Percentiles rank a stretch among this genome's conserved stretches.
These are phyloP conservation scores for Biscogniauxia marginata DNA, from an alignment of 2,329 filamentous ascomycete species.

Conservation along the genomic window DNA sequence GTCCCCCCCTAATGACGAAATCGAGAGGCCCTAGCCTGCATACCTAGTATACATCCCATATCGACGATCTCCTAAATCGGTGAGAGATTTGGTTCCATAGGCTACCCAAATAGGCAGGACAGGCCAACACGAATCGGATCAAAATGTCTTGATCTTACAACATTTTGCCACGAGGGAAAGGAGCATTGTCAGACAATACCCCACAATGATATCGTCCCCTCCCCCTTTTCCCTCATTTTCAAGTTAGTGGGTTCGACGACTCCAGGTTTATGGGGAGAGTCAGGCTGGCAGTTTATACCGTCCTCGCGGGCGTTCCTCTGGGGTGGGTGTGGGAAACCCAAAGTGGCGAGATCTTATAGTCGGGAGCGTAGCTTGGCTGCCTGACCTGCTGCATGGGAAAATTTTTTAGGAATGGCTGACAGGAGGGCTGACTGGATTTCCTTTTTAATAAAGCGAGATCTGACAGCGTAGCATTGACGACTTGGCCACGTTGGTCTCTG, in stretches of 20 bases:
- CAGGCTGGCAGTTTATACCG: no score
- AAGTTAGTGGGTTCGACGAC: background rate
- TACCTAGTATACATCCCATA: no score
- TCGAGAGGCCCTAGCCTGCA: no score
- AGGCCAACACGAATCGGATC: background rate
- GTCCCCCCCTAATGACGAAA: no score
- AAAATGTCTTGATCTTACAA: background rate
- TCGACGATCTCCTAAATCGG: no score
- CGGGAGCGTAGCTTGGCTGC: no score
- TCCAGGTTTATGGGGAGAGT: background rate
- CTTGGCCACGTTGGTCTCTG: background rate
- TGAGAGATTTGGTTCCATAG: no score
- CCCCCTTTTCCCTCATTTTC: background rate
- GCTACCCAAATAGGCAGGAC: no score
- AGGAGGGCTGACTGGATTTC: background rate
- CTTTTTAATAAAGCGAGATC: background rate
- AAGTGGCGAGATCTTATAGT: no score
- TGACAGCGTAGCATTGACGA: background rate
- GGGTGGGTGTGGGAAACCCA: no score
- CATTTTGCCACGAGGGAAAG: background rate
- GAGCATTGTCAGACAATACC: background rate
- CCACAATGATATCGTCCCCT: background rate
- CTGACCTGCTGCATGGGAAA: no score
- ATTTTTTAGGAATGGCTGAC: background rate
- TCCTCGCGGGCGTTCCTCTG: no score